Evolutionary conservation across 306 rosid species (phyloP).

Genomic region (Lathyrus oleraceus): DNA sequence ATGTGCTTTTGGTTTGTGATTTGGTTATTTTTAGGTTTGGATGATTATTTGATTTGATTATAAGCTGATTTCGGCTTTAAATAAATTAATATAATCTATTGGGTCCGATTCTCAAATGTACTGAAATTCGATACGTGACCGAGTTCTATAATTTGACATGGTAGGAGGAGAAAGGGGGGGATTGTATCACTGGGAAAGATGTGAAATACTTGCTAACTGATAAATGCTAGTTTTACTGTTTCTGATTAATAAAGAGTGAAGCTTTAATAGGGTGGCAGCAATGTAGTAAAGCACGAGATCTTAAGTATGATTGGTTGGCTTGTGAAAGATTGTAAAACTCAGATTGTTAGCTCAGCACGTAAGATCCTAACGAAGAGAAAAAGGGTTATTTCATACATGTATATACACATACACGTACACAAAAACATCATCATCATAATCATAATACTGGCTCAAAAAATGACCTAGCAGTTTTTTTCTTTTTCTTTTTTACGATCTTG

Average conservation of each 20-base stretch:
- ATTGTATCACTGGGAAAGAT: background rate
- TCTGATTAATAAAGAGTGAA: background rate
- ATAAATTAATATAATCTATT: background rate
- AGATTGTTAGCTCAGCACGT: too few species aligned
- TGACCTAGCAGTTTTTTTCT: too few species aligned
- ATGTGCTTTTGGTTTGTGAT: background rate
- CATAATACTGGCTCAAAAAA: too few species aligned
- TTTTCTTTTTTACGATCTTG: too few species aligned
- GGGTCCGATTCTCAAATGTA: background rate
- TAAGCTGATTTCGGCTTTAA: conserved; percentile 8
- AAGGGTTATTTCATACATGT: too few species aligned
- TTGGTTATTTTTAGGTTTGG: conserved; percentile 10
- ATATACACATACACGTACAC: too few species aligned
- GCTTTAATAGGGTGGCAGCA: conserved; percentile 5
- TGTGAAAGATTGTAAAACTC: too few species aligned
- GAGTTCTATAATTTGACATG: background rate
- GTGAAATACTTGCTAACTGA: background rate
- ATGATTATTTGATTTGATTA: background rate
- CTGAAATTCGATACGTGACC: background rate
- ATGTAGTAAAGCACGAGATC: too few species aligned
- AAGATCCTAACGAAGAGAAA: too few species aligned
- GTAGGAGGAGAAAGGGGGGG: background rate
- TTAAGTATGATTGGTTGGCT: too few species aligned
- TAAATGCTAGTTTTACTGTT: background rate
- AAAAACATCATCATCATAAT: too few species aligned